Evolutionary conservation across 116 monocot genomes (phyloP).

Genomic region (Papilionanthe hybrid): DNA sequence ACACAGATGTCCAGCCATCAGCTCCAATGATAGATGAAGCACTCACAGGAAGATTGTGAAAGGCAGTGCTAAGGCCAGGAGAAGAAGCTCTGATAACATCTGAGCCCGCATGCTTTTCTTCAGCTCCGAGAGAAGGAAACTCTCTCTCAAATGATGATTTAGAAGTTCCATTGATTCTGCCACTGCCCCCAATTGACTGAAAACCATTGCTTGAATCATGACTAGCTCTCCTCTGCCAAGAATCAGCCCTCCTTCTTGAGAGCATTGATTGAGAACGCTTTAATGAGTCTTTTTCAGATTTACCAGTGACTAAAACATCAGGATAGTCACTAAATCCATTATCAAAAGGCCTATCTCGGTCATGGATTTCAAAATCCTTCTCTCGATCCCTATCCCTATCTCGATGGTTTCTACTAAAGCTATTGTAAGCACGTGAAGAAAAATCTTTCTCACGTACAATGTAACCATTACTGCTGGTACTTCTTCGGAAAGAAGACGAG

Average conservation of each 20-base stretch:
- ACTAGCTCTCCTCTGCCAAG: constrained; percentile 29
- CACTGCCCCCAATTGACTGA: constrained; percentile 25
- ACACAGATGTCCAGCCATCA: constrained; percentile 65
- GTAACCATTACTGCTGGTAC: constrained; percentile 50
- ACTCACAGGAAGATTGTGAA: constrained; percentile 37
- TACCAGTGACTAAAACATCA: constrained; percentile 20
- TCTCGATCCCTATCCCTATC: constrained; percentile 37
- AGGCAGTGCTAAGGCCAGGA: constrained; percentile 34
- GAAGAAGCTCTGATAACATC: constrained; percentile 45
- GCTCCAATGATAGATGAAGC: constrained; percentile 26
- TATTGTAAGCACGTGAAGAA: constrained; percentile 47
- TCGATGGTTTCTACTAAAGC: constrained; percentile 49
- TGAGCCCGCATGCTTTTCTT: constrained; percentile 43
- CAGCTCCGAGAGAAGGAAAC: constrained; percentile 68
- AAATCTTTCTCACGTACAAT: constrained; percentile 11
- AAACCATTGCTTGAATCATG: constrained; percentile 17
- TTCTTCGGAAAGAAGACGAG: constrained; percentile 37
- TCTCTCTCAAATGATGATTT: constrained; percentile 58
- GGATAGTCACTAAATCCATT: constrained; percentile 36
- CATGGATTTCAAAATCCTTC: constrained; percentile 34
- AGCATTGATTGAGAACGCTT: constrained; percentile 51
- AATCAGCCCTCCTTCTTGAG: constrained; percentile 26
- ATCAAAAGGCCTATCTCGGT: constrained; percentile 34
- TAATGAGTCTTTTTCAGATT: constrained; percentile 41
- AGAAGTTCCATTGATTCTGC: constrained; percentile 10